phyloP scores from a whole-genome alignment of 1,139 yeast species.

The Ogataea hybrid region DNA sequence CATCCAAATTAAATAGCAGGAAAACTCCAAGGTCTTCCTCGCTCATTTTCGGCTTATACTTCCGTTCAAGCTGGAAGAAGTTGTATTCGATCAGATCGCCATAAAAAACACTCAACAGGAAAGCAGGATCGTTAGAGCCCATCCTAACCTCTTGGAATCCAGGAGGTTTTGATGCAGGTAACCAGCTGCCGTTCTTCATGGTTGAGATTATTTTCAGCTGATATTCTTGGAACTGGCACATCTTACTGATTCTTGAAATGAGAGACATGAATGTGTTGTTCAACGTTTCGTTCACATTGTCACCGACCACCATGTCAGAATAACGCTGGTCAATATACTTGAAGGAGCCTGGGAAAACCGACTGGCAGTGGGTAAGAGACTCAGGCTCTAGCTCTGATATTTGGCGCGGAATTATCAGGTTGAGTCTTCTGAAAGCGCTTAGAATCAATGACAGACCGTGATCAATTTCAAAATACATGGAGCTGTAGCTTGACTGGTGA shows the following conservation, averaged over 20 bases:
- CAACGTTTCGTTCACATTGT: constrained; percentile 24
- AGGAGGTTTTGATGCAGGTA: constrained; percentile 50
- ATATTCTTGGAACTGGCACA: constrained; percentile 61
- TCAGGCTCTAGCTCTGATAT: constrained; percentile 13
- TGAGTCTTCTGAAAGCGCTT: constrained; percentile 17
- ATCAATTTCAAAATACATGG: constrained; percentile 47
- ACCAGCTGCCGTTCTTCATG: constrained; percentile 66
- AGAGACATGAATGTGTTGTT: constrained; percentile 32
- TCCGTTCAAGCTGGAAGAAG: constrained; percentile 56
- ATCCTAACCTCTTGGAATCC: constrained; percentile 52
- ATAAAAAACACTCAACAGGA: constrained; percentile 59
- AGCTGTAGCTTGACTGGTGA: constrained; percentile 39
- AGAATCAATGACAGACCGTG: constrained; percentile 29
- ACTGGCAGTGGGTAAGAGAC: constrained; percentile 30
- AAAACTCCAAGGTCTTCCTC: constrained; percentile 67
- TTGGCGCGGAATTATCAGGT: constrained; percentile 15
- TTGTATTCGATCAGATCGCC: constrained; percentile 77
- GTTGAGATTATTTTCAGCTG: constrained; percentile 50
- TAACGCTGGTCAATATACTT: constrained; percentile 54
- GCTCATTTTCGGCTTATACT: constrained; percentile 43
- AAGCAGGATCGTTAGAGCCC: constrained; percentile 46
- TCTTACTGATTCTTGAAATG: constrained; percentile 55
- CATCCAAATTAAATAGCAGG: constrained; percentile 66
- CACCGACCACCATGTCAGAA: constrained; percentile 24
- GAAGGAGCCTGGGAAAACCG: constrained; percentile 57